Evolutionary conservation across 164 flowering plant genomes (phyloP).

Genomic region (Annona cherimola): DNA sequence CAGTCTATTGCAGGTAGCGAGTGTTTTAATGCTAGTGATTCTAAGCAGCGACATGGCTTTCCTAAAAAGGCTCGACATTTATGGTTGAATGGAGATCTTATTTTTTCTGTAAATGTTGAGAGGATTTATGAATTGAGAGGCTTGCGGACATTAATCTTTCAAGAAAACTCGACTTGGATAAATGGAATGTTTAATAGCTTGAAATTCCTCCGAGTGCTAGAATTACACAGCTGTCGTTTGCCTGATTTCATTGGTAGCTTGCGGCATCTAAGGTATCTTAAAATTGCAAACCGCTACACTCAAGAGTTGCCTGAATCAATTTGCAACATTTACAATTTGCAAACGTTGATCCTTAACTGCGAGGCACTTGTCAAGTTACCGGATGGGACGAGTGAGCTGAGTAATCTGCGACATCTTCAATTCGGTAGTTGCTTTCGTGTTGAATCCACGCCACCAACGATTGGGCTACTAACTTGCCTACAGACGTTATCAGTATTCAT

Average conservation of each 20-base stretch:
- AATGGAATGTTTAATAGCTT: neutral
- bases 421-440: neutral
- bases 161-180: neutral
- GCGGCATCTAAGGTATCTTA: slow-evolving; percentile 23
- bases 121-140: neutral
- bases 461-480: slow-evolving; percentile 17
- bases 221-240: neutral
- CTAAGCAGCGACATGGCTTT: neutral
- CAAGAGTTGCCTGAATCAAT: slow-evolving; percentile 11
- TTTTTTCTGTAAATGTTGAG: neutral
- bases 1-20: neutral
- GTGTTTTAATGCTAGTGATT: neutral
- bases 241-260: slow-evolving; percentile 9
- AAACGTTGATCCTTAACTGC: neutral
- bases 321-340: neutral
- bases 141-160: neutral
- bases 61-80: neutral
- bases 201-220: neutral
- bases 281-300: slow-evolving; percentile 21
- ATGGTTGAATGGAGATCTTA: neutral
- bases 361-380: neutral
- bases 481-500: slow-evolving; percentile 8
- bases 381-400: neutral
- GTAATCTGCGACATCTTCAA: slow-evolving; percentile 2
- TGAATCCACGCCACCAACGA: slow-evolving; percentile 7